phyloP scores from a whole-genome alignment of 805 yeast genomes.

The Candida hungchunana region DNA sequence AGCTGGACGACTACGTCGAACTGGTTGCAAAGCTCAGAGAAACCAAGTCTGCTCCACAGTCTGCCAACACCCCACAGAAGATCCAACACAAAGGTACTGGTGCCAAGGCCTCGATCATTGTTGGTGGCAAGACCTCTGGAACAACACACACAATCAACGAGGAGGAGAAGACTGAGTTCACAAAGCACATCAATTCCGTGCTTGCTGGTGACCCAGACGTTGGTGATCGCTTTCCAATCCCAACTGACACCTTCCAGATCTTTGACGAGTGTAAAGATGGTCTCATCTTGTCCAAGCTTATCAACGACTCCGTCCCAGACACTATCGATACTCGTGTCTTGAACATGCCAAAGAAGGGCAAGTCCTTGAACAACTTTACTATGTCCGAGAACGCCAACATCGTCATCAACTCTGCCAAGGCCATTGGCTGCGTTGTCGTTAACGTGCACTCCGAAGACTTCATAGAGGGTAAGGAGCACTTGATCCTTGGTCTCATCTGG shows the following conservation, averaged over 20 bases:
- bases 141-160: constrained; percentile 95
- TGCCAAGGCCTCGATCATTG: constrained; percentile 70
- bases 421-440: constrained; percentile 97
- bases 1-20: constrained; percentile 89
- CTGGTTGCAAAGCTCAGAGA: constrained; percentile 78
- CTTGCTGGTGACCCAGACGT: constrained; percentile 84
- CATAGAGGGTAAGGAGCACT: constrained; percentile 89
- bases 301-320: constrained; percentile 97
- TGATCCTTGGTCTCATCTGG: constrained; percentile 91
- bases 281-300: constrained; percentile 83
- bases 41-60: constrained; percentile 31
- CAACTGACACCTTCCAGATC: constrained; percentile 89
- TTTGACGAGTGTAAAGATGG: constrained; percentile 98
- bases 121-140: constrained; percentile 83
- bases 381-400: constrained; percentile 97
- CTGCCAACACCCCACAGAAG: constrained; percentile 29
- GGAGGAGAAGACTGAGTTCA: constrained; percentile 93
- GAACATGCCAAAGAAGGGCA: constrained; percentile 79
- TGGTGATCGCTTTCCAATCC: constrained; percentile 83
- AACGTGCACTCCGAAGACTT: constrained; percentile 96
- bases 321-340: constrained; percentile 97
- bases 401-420: constrained; percentile 97
- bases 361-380: constrained; percentile 84
- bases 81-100: constrained; percentile 50
- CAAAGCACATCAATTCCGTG: constrained; percentile 91